These are phyloP conservation scores for Podospora appendiculata DNA, from an alignment of 495 filamentous ascomycete species.

Conservation along the genomic window DNA sequence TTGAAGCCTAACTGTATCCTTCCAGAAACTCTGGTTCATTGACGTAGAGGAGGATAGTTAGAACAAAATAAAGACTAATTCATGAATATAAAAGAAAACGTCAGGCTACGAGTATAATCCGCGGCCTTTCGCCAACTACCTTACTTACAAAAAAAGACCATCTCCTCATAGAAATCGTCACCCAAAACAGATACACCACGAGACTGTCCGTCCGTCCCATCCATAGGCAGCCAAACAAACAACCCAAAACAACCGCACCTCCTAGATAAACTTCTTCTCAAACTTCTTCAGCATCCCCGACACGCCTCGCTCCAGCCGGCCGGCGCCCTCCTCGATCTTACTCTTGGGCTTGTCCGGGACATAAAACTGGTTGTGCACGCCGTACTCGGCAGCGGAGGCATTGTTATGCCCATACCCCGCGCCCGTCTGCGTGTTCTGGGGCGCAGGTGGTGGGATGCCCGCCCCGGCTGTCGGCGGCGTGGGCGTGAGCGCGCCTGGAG, in stretches of 20 bases:
- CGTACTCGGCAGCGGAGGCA: conserved; percentile 40
- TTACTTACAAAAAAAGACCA: too few relatives aligned
- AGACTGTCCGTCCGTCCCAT: too few relatives aligned
- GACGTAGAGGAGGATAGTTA: too few relatives aligned
- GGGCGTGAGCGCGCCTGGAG: conserved; percentile 27
- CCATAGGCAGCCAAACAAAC: too few relatives aligned
- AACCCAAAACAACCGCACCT: not conserved
- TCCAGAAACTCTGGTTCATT: too few relatives aligned
- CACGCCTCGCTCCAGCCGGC: conserved; percentile 66
- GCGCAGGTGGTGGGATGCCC: conserved; percentile 18
- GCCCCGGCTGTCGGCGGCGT: conserved; percentile 12
- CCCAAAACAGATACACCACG: too few relatives aligned
- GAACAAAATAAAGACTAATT: too few relatives aligned
- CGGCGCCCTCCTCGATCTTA: conserved; percentile 62
- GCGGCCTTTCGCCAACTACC: too few relatives aligned
- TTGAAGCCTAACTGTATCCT: too few relatives aligned
- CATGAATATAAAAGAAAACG: too few relatives aligned
- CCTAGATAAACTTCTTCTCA: conserved; percentile 71
- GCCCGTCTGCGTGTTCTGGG: conserved; percentile 23
- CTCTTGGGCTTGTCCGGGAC: conserved; percentile 53
- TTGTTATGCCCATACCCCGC: conserved; percentile 50
- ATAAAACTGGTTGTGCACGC: conserved; percentile 71
- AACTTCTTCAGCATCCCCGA: conserved; percentile 79
- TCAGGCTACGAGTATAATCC: too few relatives aligned
- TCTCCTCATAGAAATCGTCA: too few relatives aligned